Percentiles rank a stretch among this genome's conserved stretches.
These are phyloP conservation scores for Serpula lacrymans DNA, from an alignment of 768 basidiomycete species.

Conservation along the genomic window DNA sequence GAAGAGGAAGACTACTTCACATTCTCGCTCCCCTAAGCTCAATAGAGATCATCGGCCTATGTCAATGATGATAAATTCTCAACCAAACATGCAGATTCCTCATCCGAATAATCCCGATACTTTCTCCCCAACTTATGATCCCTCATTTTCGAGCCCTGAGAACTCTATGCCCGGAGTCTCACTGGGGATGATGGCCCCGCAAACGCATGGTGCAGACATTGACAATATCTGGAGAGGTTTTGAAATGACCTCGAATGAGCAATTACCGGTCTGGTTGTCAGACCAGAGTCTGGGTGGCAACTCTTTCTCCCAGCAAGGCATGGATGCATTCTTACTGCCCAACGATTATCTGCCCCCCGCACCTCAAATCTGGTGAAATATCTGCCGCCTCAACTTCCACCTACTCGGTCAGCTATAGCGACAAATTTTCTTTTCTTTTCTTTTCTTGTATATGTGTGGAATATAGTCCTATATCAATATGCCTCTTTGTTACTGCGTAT, in stretches of 20 bases:
- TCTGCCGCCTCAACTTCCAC: too few relatives aligned
- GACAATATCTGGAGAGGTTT: conserved; percentile 78
- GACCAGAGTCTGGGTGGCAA: conserved; percentile 78
- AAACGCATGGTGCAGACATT: conserved; percentile 31
- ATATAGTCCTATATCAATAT: too few relatives aligned
- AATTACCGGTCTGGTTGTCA: conserved; percentile 82
- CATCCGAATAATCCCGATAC: conserved; percentile 44
- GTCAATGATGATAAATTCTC: conserved; percentile 45
- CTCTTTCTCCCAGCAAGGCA: conserved; percentile 75
- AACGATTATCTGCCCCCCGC: conserved; percentile 67
- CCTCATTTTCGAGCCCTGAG: conserved; percentile 33
- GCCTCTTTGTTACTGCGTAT: too few relatives aligned
- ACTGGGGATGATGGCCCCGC: conserved; percentile 22
- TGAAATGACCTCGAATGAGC: conserved; percentile 67
- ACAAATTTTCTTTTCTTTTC: too few relatives aligned
- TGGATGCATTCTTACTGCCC: conserved; percentile 82
- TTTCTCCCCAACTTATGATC: conserved; percentile 58
- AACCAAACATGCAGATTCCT: conserved; percentile 24
- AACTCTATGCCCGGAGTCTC: conserved; percentile 26
- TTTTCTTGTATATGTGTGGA: too few relatives aligned
- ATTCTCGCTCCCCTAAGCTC: conserved; percentile 59
- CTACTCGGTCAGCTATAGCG: too few relatives aligned
- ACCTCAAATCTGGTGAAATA: conserved; percentile 69
- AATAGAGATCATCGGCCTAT: conserved; percentile 53
- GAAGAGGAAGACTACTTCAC: conserved; percentile 53